phyloP scores from a whole-genome alignment of 2,329 filamentous ascomycete species.

The Trichoderma sp. region DNA sequence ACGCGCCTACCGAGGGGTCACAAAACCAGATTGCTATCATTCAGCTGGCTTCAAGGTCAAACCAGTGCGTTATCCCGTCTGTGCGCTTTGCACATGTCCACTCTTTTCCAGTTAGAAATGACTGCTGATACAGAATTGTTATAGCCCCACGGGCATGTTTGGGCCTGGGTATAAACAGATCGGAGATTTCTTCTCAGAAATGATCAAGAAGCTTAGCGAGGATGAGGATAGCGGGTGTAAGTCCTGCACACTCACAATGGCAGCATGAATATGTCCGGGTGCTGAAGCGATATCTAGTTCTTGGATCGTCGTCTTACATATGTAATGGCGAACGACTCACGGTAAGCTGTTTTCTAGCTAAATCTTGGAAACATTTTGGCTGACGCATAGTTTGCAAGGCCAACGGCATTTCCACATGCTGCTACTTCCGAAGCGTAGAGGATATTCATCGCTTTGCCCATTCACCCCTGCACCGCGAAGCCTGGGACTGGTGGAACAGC shows the following conservation, averaged over 20 bases:
- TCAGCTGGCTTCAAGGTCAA: constrained; percentile 7
- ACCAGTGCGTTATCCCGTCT: constrained; percentile 22
- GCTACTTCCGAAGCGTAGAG: constrained; percentile 52
- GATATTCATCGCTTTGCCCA: constrained; percentile 53
- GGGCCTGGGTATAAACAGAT: not conserved
- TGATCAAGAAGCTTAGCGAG: constrained; percentile 6
- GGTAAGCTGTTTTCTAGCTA: not conserved
- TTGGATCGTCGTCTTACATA: constrained; percentile 6
- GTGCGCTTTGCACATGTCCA: not conserved
- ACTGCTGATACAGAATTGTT: not conserved
- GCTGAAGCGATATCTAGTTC: not conserved
- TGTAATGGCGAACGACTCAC: constrained; percentile 14
- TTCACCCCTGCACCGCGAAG: constrained; percentile 46
- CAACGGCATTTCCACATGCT: constrained; percentile 45
- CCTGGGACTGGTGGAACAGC: constrained; percentile 51
- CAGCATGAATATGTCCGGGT: not conserved
- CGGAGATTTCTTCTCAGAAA: not conserved
- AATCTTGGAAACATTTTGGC: not conserved
- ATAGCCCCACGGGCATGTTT: constrained; percentile 23
- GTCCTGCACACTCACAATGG: not conserved
- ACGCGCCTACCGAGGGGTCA: constrained; percentile 5
- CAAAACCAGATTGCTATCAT: constrained; percentile 11
- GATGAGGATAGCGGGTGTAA: constrained; percentile 15
- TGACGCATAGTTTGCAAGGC: constrained; percentile 29
- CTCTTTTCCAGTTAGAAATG: not conserved